Evolutionary conservation across 192 early-diverging fungal species (phyloP), one percentile per base, ranked within the genome.

Genomic region (Entomortierella parvispora): DNA sequence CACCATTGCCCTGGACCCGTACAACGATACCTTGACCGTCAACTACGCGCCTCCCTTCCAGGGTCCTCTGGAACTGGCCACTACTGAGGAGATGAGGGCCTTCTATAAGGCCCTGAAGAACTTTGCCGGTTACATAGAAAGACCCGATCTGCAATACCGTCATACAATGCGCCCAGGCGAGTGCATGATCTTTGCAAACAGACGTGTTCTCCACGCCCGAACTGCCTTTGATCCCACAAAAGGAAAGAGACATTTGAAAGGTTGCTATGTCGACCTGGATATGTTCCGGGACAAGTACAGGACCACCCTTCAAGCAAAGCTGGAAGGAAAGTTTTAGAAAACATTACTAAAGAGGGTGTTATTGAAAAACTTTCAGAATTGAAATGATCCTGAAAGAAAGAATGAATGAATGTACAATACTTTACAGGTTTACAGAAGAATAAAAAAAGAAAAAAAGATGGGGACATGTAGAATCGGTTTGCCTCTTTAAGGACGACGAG

Each of bases 41-140:
- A 92, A 91, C 68, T 94, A 95, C 58, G 79, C 91, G 0, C 94
- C 94, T 25, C 94, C 93, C 28, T 95, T 95, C 84, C 93, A 94
- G 80, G 94, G 93, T 0, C 92, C 91, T 14, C 59, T 92, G 37
- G 81, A 82, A 42, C 10, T 72, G 7, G 46, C 59, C 14, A 80
- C 80, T 15, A 80, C 80, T 1, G 56, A 79, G 4, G 64, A 86
- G 23, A 84, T 89, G 47, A 68, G 67, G 15, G 49, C 62, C 22
- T 91, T 92, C 60, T 93, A 94, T 68, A 56, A 76, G 49, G 93
- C 94, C 0, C 87, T 93, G 67, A 79, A 71, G 42, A 47, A 61
- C 0, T 92, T 93, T 74, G 84, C 84, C 34, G 81, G 82, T 8
- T 81, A 88, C 40, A 78, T 94, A 51, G 82, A 90, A 57, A 59